Evolutionary conservation across 1,139 yeast species (phyloP), one percentile per base, ranked within the genome.

Genomic region (Debaryomyces subglobosus): DNA sequence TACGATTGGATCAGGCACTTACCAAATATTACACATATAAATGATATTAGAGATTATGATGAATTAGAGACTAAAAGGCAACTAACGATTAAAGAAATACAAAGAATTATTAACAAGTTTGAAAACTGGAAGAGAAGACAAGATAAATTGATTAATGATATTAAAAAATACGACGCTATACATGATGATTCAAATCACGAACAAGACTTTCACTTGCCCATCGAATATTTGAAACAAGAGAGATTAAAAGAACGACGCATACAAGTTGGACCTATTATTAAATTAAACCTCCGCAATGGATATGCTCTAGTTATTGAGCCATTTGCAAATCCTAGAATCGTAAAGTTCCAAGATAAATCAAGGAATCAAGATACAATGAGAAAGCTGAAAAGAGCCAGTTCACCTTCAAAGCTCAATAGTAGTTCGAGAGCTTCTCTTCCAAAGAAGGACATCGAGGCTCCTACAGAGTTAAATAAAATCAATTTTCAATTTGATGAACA

Each of bases 1-100:
- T 69, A 76, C 18, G 82, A 79, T 52, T 87, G 95, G 95, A 58
- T 63, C 3, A 66, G 69, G 21, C 68, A 74, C 18, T 69, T 88
- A 4, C 78, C 81, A 1, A 63, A 67, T 3, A 77, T 86, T 34
- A 84, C 90, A 0, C 68, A 70, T n/a, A 70, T 87, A 15, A 68
- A 74, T 9, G 74, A 86, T 59, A 55, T 68, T 0, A 62, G 62
- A 21, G 79, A 84, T 58, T 57, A 52, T 3, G 64, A 64, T 2
- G 95, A 87, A 55, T 59, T 85, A 56, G 65, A 63, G 20, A 49
- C 52, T 16, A 87, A 87, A 59, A 70, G 80, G 34, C 63, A 64
- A 4, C 65, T 81, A 51, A 84, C 92, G 0, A 64, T 81, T 2
- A 60, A 60, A 7, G 86, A 83, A 49, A 77, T 87, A 21, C 66